Percentiles rank a stretch among this genome's conserved stretches.
phyloP scores from a whole-genome alignment of 495 filamentous ascomycete genomes.

The Talaromyces wortmannii region DNA sequence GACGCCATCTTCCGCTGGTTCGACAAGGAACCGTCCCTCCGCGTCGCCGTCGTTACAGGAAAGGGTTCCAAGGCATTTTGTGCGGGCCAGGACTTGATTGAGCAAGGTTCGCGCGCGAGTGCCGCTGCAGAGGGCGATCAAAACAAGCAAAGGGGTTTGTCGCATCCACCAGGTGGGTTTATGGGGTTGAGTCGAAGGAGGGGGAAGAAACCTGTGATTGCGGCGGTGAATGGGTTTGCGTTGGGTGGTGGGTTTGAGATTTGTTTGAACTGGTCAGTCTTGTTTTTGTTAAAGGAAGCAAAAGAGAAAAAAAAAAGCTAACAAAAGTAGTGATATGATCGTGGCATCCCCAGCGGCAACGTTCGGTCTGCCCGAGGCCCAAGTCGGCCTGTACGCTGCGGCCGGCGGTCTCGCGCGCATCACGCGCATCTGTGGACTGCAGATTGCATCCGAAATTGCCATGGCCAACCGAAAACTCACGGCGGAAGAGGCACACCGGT shows the following conservation, averaged over 20 bases:
- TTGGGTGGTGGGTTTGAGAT: conserved; percentile 72
- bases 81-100: conserved; percentile 53
- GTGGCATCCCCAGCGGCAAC: conserved; percentile 44
- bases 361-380: conserved; percentile 60
- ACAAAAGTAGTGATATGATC: conserved; percentile 45
- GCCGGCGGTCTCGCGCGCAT: conserved; percentile 66
- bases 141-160: conserved; percentile 14
- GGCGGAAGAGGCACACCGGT: conserved; percentile 49
- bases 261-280: conserved; percentile 43
- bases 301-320: no score
- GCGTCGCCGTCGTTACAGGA: conserved; percentile 50
- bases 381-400: conserved; percentile 56
- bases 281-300: neutral
- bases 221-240: conserved; percentile 62
- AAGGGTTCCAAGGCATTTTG: conserved; percentile 47
- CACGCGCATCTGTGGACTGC: conserved; percentile 49
- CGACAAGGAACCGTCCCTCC: conserved; percentile 45
- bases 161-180: conserved; percentile 23
- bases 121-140: conserved; percentile 20
- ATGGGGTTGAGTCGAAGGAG: conserved; percentile 26
- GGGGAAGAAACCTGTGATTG: conserved; percentile 52
- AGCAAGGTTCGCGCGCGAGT: conserved; percentile 20
- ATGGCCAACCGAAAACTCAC: conserved; percentile 49
- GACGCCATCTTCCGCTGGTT: conserved; percentile 49
- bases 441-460: conserved; percentile 60